Base-by-base conservation (phyloP, 805 yeast genomes). In the Schizosaccharomyces osmophilus region DNA sequence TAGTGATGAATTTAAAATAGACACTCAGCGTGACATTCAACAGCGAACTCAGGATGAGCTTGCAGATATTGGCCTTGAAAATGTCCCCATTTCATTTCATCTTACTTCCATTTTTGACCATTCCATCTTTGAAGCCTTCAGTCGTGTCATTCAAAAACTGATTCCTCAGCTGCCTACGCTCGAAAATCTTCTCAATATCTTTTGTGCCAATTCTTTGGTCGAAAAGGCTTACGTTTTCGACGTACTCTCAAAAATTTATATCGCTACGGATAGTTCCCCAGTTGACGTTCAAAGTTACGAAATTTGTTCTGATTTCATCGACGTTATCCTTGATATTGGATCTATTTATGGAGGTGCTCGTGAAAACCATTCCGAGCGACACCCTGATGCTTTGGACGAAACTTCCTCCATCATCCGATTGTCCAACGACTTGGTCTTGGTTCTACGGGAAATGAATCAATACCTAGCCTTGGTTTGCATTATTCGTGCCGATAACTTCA, bases 251-350 rank as follows among this genome's bases (percentile, higher is more conserved):
- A 93, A 93, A 70, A 86, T 93, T 24, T 93, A 90, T 69, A 88
- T 90, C 59, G 96, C 97, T 4, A 90, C 97, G 0, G 98, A 93
- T 70, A 85, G 95, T 0, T 82, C 89, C 1, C 97, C 97, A 0
- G 95, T 90, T 48, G 97, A 90, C 72, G 84, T 87, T 51, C 95
- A 88, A 68, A 86, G 94, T 0, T 93, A 93, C 70, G 97, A 93
- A 70, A 95, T 90, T 1, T 93, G 97, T 71, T 94, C 97, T 0
- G 97, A 93, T 68, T 93, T 93, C 68, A 90, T 93, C 58, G 97
- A 93, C 70, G 93, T 90, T 17, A 83, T 95, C 2, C 83, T 88
- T 31, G 97, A 93, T 68, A 73, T 93, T 65, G 89, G 87, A 66
- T 64, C 64, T 13, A 68, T 74, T 32, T 74, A 74, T 65, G 64